These are phyloP conservation scores for Russula compacta DNA, from an alignment of 768 basidiomycete species.

Conservation along the genomic window DNA sequence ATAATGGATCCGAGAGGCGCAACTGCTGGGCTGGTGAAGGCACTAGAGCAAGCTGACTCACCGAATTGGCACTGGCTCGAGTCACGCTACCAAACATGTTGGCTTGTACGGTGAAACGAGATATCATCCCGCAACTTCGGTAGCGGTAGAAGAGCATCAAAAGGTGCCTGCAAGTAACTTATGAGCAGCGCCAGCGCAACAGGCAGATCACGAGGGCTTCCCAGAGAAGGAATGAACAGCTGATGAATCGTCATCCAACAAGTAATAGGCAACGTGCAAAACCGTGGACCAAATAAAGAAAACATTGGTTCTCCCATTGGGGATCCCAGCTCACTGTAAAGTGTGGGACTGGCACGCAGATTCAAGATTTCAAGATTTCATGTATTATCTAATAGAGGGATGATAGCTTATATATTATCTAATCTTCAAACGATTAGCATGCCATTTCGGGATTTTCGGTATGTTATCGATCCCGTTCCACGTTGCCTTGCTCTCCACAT, in stretches of 20 bases:
- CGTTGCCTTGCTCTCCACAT: too few species aligned
- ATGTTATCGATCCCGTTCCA: too few species aligned
- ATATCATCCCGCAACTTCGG: too few species aligned
- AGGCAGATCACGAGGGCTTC: slow-evolving; percentile 42
- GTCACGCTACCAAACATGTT: neutral
- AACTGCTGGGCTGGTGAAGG: neutral
- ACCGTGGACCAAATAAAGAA: slow-evolving; percentile 34
- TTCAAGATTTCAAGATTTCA: too few species aligned
- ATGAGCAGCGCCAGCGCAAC: slow-evolving; percentile 44
- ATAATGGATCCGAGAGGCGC: neutral
- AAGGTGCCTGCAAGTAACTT: slow-evolving; percentile 38
- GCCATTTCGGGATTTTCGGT: too few species aligned
- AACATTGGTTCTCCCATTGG: slow-evolving; percentile 25
- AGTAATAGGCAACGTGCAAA: slow-evolving; percentile 35
- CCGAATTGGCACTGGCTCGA: too few species aligned
- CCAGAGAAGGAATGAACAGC: slow-evolving; percentile 42
- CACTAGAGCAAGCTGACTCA: neutral
- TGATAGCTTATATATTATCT: too few species aligned
- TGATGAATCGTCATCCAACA: slow-evolving; percentile 42
- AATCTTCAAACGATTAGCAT: too few species aligned
- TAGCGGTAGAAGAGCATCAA: slow-evolving; percentile 25
- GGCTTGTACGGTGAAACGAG: too few species aligned
- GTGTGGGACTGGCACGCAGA: too few species aligned
- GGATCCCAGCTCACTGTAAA: slow-evolving; percentile 37
- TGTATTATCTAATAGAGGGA: too few species aligned